phyloP scores from a whole-genome alignment of 2,329 filamentous ascomycete species.

The Rutstroemia sydowiana region DNA sequence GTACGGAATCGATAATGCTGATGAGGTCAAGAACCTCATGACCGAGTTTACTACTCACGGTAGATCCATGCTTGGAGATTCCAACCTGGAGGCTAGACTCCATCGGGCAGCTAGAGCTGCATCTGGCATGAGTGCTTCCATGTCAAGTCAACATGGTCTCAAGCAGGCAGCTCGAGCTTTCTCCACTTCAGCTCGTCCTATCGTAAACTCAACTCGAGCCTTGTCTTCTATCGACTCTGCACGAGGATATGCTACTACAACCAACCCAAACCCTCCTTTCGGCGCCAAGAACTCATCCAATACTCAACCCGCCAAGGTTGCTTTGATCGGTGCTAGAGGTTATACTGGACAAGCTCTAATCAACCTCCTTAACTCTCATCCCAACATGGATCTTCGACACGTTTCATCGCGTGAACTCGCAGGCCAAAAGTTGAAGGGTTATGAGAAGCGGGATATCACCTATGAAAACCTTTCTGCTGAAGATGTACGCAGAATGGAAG shows the following conservation, averaged over 20 bases:
- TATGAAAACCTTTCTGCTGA: conserved; percentile 88
- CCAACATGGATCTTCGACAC: conserved; percentile 80
- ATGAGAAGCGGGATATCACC: conserved; percentile 82
- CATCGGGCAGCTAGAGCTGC: conserved; percentile 69
- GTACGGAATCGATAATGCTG: conserved; percentile 71
- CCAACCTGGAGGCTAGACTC: conserved; percentile 81
- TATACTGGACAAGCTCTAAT: conserved; percentile 93
- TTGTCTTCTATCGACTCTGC: conserved; percentile 24
- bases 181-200: conserved; percentile 48
- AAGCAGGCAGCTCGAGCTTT: conserved; percentile 60
- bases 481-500: conserved; percentile 78
- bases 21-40: conserved; percentile 77
- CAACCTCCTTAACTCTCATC: conserved; percentile 78
- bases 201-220: conserved; percentile 17
- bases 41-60: conserved; percentile 78
- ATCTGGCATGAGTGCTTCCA: conserved; percentile 46
- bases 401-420: conserved; percentile 90
- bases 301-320: conserved; percentile 68
- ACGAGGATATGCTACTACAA: conserved; percentile 55
- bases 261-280: conserved; percentile 84
- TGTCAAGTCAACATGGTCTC: conserved; percentile 34
- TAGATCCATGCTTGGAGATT: conserved; percentile 79
- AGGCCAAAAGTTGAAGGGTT: conserved; percentile 80
- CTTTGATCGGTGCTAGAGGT: conserved; percentile 83
- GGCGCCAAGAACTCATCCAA: conserved; percentile 85